Evolutionary conservation across 306 rosid species (phyloP).

Genomic region (Sicyos edulis): DNA sequence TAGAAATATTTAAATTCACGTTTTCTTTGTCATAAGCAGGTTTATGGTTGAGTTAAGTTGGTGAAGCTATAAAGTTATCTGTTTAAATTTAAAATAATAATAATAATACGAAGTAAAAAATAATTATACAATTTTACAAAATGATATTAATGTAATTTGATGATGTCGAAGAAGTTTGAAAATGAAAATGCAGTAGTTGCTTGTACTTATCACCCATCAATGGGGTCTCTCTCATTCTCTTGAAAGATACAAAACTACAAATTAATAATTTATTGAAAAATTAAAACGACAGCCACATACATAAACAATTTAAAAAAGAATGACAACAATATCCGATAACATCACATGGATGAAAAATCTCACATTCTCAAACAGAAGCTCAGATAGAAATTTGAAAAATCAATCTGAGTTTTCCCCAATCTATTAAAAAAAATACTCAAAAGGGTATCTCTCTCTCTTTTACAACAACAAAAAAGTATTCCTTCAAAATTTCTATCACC

Average conservation of each 20-base stretch:
- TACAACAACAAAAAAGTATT: not conserved
- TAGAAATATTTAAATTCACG: too few species aligned
- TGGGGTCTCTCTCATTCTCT: not conserved
- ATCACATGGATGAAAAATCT: constrained; percentile 6
- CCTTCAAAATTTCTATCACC: too few species aligned
- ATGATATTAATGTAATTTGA: not conserved
- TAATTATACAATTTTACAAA: not conserved
- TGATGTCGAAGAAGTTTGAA: not conserved
- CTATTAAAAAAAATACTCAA: not conserved
- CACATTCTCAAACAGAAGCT: constrained; percentile 8
- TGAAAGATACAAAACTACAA: not conserved
- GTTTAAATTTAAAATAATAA: too few species aligned
- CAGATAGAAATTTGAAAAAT: constrained; percentile 11
- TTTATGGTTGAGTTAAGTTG: not conserved
- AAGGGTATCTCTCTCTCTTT: constrained; percentile 2
- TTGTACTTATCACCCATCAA: not conserved
- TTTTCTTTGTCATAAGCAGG: too few species aligned
- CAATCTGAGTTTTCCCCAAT: not conserved
- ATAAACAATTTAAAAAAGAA: not conserved
- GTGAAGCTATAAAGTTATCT: not conserved
- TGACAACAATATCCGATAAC: not conserved
- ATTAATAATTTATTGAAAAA: constrained; percentile 5
- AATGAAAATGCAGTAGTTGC: not conserved
- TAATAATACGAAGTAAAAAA: too few species aligned
- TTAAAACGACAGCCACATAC: too few species aligned